Base-by-base conservation (phyloP, 1,284 basidiomycete genomes). In the Trichosporon sp. region DNA sequence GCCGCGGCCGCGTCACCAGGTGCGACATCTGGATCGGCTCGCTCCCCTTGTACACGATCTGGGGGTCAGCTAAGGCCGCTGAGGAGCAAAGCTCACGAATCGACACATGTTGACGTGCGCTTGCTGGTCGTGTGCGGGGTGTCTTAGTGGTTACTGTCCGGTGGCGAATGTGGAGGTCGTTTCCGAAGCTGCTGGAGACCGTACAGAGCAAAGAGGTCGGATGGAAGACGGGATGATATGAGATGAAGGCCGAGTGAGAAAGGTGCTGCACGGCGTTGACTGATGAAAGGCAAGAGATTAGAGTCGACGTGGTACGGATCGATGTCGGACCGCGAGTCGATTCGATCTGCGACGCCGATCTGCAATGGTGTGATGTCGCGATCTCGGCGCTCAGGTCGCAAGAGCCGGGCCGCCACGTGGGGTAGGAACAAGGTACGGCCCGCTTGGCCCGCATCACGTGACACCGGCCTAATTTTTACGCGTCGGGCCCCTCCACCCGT, bases 1-100 rank as follows among this genome's bases (percentile, higher is more conserved):
- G 95, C 67, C 91, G 91, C 58, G 95, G 95, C 58, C 92, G 87
- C 58, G 92, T 98, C 73, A 98, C 87, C 34, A 98, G 88, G 86
- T 95, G 93, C 29, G 90, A 92, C 62, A 95, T 86, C 77, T 92
- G 91, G 65, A 95, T 92, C 2, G 93, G 92, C 70, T 91, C 89
- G 13, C 90, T 90, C 76, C 93, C 92, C 82, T 95, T 95, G 87
- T 94, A 95, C 62, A 95, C 80, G 63, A 84, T 77, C 82, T 83
- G 67, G 9, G n/a, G n/a, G 67, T 67, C 1, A 69, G 69, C 44
- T 34, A 1, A 3, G 29, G 11, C 2, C 4, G 7, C 6, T 11
- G 3, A 11, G 3, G 1, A 8, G 3, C 3, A 21, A 5, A 32
- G 15, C 65, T 65, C 73, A 93, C 90, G 76, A 94, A 91, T 34